Evolutionary conservation across 2,329 filamentous ascomycete species (phyloP).

Genomic region (Tolypocladium endophyticum): DNA sequence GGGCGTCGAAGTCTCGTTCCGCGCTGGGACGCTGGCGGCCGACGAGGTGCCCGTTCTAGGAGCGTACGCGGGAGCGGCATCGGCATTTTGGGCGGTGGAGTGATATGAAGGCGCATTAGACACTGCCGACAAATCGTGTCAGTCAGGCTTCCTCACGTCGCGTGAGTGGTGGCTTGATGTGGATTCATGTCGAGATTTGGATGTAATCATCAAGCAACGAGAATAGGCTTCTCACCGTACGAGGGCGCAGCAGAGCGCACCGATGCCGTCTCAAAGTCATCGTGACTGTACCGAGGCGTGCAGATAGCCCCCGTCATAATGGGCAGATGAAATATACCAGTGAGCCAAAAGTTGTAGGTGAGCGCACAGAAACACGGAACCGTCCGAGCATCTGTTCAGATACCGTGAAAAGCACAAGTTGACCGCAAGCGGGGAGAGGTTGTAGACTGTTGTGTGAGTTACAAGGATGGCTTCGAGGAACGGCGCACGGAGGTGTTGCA

Average conservation of each 20-base stretch:
- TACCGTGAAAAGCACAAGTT: background rate
- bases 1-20: constrained; percentile 13
- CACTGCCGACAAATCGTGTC: constrained; percentile 23
- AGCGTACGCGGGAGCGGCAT: constrained; percentile 41
- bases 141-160: background rate
- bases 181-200: too few species aligned
- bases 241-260: constrained; percentile 59
- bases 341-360: constrained; percentile 1
- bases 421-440: background rate
- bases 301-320: constrained; percentile 20
- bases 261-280: constrained; percentile 58
- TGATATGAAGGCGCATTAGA: constrained; percentile 58
- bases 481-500: background rate
- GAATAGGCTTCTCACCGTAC: constrained; percentile 38
- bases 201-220: background rate
- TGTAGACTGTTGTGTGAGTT: background rate
- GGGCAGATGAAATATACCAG: constrained; percentile 4
- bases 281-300: constrained; percentile 26
- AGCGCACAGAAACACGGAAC: constrained; percentile 7
- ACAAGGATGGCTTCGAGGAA: background rate
- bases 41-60: constrained; percentile 16
- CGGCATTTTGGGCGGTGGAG: constrained; percentile 37
- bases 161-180: background rate
- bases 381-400: constrained; percentile 1
- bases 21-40: constrained; percentile 2